Conservation (phyloP, 2,329 filamentous ascomycete species). For the Aspergillus aculeatinus region DNA sequence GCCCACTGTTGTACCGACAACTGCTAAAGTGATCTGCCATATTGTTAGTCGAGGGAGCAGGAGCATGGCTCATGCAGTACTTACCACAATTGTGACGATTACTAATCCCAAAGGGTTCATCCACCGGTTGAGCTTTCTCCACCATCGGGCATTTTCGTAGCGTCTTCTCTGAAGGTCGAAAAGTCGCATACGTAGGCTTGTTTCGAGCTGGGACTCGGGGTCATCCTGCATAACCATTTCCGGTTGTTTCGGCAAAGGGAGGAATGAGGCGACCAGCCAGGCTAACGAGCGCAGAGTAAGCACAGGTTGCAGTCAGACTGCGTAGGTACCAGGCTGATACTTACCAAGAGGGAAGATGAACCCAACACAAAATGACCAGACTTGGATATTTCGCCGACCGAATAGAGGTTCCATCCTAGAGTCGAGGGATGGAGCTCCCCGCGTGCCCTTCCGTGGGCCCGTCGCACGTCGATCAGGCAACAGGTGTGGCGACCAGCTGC, state of each 20-base stretch:
- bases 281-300: slow-evolving; percentile 46
- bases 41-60: slow-evolving; percentile 7
- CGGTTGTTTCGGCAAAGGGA: slow-evolving; percentile 66
- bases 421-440: slow-evolving; percentile 71
- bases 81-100: slow-evolving; percentile 56
- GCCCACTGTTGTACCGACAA: slow-evolving; percentile 34
- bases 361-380: slow-evolving; percentile 71
- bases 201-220: slow-evolving; percentile 40
- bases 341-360: slow-evolving; percentile 74
- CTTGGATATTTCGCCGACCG: slow-evolving; percentile 70
- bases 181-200: slow-evolving; percentile 46
- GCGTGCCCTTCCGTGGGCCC: slow-evolving; percentile 57
- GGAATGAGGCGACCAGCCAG: slow-evolving; percentile 76
- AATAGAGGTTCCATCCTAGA: slow-evolving; percentile 63
- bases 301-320: neutral
- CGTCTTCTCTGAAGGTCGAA: slow-evolving; percentile 49
- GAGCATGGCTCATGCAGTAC: slow-evolving; percentile 23
- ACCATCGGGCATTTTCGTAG: slow-evolving; percentile 63
- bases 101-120: slow-evolving; percentile 59
- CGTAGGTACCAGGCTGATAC: slow-evolving; percentile 26
- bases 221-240: slow-evolving; percentile 53
- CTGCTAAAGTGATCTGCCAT: slow-evolving; percentile 30
- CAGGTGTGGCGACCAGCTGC: slow-evolving; percentile 72
- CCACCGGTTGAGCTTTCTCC: slow-evolving; percentile 62
- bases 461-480: slow-evolving; percentile 61